Base-by-base conservation (phyloP, 139 green algal genomes). In the Chlorella sp. region DNA sequence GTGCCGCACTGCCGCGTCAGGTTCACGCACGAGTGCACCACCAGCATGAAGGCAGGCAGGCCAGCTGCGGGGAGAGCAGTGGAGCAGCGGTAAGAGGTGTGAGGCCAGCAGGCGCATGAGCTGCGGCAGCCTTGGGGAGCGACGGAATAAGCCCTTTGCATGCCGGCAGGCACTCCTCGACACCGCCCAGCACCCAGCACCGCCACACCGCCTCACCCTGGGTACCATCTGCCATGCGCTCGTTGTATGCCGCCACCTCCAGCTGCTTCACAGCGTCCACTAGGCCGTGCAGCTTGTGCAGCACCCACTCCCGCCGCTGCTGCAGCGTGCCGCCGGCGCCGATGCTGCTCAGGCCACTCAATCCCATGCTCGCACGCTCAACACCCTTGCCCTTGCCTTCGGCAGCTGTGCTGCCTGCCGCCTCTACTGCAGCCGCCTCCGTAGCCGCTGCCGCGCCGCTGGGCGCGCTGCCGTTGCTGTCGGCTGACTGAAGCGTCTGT, bases 1-100 rank as follows among this genome's bases (percentile, higher is more conserved):
- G 70, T 60, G 55, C 55, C 81, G 34, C 55, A 56, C 81, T 86
- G 81, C n/a, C 81, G 81, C 67, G n/a, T 78, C 41, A 79, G 64
- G 55, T 63, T 72, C 21, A 80, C 7, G 3, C 41, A 23, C 9
- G 70, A 38, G 36, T 62, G 38, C 16, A 73, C 81, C 36, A 86
- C 34, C 26, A 76, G 44, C 63, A 84, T 64, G 36, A 82, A 82
- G 38, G 76, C 23, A 9, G 56, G 60, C 34, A 82, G 76, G 60
- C 76, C 76, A 9, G 15, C 76, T 82, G 76, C 76, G 34, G 74
- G 18, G 5, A 20, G 69, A 6, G 5, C 5, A 12, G 67, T 36
- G 28, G 16, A 69, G 32, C 30, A 2, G 1, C 0, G 32, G 65
- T 15, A 72, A 2, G 30, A 12, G 12, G 36, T 11, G 32, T 36